Percentiles rank a stretch among this genome's conserved stretches.
Conservation (phyloP, 2,329 filamentous ascomycete genomes). For the Sporothrix curviconia region DNA sequence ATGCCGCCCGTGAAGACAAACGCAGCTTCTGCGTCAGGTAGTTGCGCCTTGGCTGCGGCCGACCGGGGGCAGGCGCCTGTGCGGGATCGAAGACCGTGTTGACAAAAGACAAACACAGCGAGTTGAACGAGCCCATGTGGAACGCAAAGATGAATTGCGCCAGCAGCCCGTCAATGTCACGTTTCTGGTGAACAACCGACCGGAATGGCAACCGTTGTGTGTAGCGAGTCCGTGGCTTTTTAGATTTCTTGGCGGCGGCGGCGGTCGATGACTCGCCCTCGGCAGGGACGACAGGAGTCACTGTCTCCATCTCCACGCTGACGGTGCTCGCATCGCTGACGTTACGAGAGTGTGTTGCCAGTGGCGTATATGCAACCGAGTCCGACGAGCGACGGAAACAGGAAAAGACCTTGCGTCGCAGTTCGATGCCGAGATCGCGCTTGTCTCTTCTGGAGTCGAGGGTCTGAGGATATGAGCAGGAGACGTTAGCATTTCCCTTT, state of each 20-base stretch:
- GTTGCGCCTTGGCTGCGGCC: slow-evolving; percentile 12
- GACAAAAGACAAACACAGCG: slow-evolving; percentile 74
- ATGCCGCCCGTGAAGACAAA: slow-evolving; percentile 68
- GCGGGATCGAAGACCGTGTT: slow-evolving; percentile 50
- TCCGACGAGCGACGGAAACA: slow-evolving; percentile 24
- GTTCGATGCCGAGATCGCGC: slow-evolving; percentile 40
- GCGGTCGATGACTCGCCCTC: background rate
- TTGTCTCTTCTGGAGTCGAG: slow-evolving; percentile 38
- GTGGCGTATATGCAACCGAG: slow-evolving; percentile 28
- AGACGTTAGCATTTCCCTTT: too few species aligned
- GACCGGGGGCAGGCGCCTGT: slow-evolving; percentile 23
- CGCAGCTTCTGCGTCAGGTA: slow-evolving; percentile 33
- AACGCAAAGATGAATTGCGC: slow-evolving; percentile 64
- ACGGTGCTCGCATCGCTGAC: slow-evolving; percentile 21
- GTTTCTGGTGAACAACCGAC: slow-evolving; percentile 49
- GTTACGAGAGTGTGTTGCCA: slow-evolving; percentile 25
- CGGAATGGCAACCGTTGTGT: slow-evolving; percentile 45
- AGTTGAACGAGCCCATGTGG: slow-evolving; percentile 70
- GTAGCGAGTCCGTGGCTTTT: slow-evolving; percentile 29
- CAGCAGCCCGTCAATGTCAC: slow-evolving; percentile 49
- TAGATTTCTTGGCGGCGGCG: background rate
- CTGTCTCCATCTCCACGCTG: slow-evolving; percentile 28
- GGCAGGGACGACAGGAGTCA: slow-evolving; percentile 14
- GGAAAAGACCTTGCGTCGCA: slow-evolving; percentile 32
- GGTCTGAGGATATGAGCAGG: slow-evolving; percentile 30